Evolutionary conservation across 2,329 filamentous ascomycete species (phyloP), one percentile per base, ranked within the genome.

Genomic region (Huntiella decipiens): DNA sequence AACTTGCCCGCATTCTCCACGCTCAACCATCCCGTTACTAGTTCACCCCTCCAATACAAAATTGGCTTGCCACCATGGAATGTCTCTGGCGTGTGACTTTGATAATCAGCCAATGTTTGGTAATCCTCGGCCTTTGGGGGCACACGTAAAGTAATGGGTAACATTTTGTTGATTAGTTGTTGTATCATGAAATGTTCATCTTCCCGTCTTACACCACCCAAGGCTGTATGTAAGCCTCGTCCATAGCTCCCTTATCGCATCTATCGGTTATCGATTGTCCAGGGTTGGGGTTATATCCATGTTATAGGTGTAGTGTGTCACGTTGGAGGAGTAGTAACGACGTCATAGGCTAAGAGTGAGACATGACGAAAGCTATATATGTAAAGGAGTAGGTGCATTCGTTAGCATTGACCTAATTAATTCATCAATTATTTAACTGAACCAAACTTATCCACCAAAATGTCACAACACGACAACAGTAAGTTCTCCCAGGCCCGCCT

Each of bases 41-140:
- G 64, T 10, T 64, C 53, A 35, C 70, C 66, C 54, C 78, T 73
- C 53, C 71, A 73, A 60, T 87, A 74, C 3, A 87, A 69, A 38
- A 87, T 70, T 1, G 82, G 75, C 56, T 80, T 82, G 22, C 73
- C 74, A 53, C 70, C 73, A 54, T 77, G 79, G 62, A 87, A 88
- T 37, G 73, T 79, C 48, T 68, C 66, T 1, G 82, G 82, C 1
- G 82, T 88, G 55, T 77, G 74, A 44, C 75, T 66, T 58, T 84
- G 73, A 57, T 85, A 81, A 50, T 83, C 76, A 48, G 68, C 64
- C 39, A 87, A 68, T 4, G 72, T 64, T 32, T 70, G 75, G 60
- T 76, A 87, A 56, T 77, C 71, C 33, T 65, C 65, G 11, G 66
- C 55, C 12, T 67, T 62, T 4, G 79, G 79, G 22, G 74, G 64